Conservation (phyloP, 257 asterid species). For the Fraxinus excelsior region DNA sequence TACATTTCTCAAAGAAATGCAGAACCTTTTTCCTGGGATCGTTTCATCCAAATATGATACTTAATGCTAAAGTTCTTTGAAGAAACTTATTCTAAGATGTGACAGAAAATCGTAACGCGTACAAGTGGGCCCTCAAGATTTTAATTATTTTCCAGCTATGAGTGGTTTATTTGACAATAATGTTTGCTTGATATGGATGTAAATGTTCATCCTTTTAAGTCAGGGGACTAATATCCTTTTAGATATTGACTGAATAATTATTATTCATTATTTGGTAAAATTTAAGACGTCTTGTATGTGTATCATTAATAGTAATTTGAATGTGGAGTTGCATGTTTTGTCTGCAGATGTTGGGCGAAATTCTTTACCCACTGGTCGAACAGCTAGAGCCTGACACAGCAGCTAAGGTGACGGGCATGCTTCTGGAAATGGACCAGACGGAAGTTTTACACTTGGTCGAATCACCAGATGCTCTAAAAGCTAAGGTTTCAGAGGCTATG, state of each 20-base stretch:
- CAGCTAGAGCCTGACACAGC: constrained; percentile 66
- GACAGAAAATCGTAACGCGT: no score
- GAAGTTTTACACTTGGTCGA: constrained; percentile 69
- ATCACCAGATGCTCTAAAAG: constrained; percentile 66
- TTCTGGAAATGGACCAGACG: constrained; percentile 71
- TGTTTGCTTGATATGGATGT: background rate
- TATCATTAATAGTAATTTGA: background rate
- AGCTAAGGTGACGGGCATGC: constrained; percentile 71
- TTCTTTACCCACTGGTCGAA: constrained; percentile 61
- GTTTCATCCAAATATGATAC: no score
- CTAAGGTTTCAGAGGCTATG: constrained; percentile 69
- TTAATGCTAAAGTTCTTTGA: no score
- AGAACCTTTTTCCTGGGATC: no score
- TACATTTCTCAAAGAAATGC: no score
- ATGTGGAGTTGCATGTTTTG: background rate
- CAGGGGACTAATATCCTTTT: background rate
- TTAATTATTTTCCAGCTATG: no score
- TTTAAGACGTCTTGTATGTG: background rate
- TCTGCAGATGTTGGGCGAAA: constrained; percentile 70
- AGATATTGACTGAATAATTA: background rate
- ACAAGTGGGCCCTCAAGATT: no score
- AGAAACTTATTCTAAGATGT: no score
- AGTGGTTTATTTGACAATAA: no score
- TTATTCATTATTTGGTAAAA: background rate
- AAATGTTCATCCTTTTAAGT: background rate